Evolutionary conservation across 805 yeast species (phyloP).

Genomic region (Pichia paraexigua): DNA sequence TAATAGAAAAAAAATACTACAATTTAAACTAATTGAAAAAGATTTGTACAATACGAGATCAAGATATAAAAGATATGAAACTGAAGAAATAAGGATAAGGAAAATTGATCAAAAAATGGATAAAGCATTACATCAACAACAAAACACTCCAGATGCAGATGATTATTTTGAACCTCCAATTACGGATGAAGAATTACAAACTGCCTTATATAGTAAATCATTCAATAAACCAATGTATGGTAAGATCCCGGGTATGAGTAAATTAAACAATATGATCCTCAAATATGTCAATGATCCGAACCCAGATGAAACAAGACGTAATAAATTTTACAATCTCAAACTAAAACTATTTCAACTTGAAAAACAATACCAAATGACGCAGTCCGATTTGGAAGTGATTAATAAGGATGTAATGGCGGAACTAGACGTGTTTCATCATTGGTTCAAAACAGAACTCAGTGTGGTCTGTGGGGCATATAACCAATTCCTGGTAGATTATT

Average conservation of each 20-base stretch:
- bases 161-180: slow-evolving; percentile 20
- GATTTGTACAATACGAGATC: slow-evolving; percentile 19
- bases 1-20: slow-evolving; percentile 29
- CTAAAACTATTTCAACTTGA: slow-evolving; percentile 26
- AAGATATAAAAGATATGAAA: slow-evolving; percentile 21
- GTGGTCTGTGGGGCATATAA: slow-evolving; percentile 16
- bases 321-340: slow-evolving; percentile 23
- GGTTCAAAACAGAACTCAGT: slow-evolving; percentile 24
- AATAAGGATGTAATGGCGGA: slow-evolving; percentile 20
- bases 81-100: slow-evolving; percentile 25
- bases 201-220: slow-evolving; percentile 23
- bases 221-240: slow-evolving; percentile 22
- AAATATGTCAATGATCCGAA: slow-evolving; percentile 29
- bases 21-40: slow-evolving; percentile 23
- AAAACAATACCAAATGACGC: slow-evolving; percentile 23
- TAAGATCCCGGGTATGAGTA: slow-evolving; percentile 30
- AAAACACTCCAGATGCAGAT: slow-evolving; percentile 5
- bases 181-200: slow-evolving; percentile 27
- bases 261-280: slow-evolving; percentile 26
- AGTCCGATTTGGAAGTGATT: slow-evolving; percentile 20
- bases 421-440: slow-evolving; percentile 23
- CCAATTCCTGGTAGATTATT: not conserved
- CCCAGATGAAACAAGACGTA: slow-evolving; percentile 29
- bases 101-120: slow-evolving; percentile 26
- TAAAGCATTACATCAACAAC: slow-evolving; percentile 16